phyloP scores from a whole-genome alignment of 1,284 basidiomycete genomes.

The Mrakiaceae sp. region DNA sequence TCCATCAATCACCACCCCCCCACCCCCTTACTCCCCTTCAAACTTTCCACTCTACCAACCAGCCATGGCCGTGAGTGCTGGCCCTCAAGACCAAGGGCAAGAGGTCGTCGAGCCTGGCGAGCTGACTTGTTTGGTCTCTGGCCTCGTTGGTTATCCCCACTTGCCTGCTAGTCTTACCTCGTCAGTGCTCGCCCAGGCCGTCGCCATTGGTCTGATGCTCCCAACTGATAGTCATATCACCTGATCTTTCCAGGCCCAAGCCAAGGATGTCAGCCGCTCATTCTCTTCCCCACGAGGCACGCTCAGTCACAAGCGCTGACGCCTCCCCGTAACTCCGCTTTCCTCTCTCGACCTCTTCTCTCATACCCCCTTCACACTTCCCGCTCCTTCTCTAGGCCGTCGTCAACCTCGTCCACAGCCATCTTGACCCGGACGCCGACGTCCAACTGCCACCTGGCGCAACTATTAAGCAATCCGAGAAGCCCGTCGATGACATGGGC shows the following conservation, averaged over 20 bases:
- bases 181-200: too few relatives aligned
- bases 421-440: slow-evolving; percentile 1
- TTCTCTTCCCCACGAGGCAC: not conserved
- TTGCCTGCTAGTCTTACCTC: too few relatives aligned
- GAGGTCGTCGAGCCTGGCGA: too few relatives aligned
- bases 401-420: not conserved
- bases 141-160: too few relatives aligned
- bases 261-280: not conserved
- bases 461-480: not conserved
- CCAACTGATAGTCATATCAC: too few relatives aligned
- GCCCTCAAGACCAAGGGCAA: too few relatives aligned
- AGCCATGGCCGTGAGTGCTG: too few relatives aligned
- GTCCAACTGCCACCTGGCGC: not conserved
- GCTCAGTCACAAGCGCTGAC: not conserved
- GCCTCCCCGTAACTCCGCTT: not conserved
- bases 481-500: not conserved
- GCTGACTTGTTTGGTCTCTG: too few relatives aligned
- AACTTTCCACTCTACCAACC: too few relatives aligned
- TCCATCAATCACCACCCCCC: too few relatives aligned
- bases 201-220: too few relatives aligned
- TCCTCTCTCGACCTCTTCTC: not conserved
- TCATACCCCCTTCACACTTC: not conserved
- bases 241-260: not conserved
- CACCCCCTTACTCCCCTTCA: too few relatives aligned
- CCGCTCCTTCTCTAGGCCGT: not conserved